Conservation (phyloP, 2,329 filamentous ascomycete genomes). For the Metarhizium anisopliae region DNA sequence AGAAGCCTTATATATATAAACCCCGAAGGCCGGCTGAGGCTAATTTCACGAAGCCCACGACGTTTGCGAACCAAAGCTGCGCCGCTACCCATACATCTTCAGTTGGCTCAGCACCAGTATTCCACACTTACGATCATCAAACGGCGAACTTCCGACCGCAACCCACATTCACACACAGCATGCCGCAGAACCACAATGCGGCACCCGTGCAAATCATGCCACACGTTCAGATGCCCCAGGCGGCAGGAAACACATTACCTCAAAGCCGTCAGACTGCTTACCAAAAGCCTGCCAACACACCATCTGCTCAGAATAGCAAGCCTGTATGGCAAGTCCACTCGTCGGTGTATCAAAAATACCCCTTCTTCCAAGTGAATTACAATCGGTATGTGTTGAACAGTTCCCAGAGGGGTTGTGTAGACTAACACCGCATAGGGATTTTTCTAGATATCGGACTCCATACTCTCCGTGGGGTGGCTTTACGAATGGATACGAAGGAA, state of each 20-base stretch:
- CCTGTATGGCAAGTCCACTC: constrained; percentile 25
- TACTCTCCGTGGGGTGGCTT: constrained; percentile 50
- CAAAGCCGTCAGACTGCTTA: neutral
- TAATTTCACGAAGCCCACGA: constrained; percentile 1
- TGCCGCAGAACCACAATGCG: neutral
- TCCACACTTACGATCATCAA: constrained; percentile 10
- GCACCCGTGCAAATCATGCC: constrained; percentile 2
- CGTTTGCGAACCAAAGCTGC: constrained; percentile 15
- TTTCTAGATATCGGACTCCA: constrained; percentile 49
- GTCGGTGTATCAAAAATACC: constrained; percentile 43
- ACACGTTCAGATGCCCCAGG: neutral
- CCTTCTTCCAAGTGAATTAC: constrained; percentile 51
- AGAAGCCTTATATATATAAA: constrained; percentile 47
- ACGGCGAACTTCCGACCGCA: neutral
- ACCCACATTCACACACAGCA: constrained; percentile 2
- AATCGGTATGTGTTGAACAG: constrained; percentile 36
- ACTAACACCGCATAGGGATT: constrained; percentile 31
- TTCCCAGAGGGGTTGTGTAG: neutral
- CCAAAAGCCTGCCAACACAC: neutral
- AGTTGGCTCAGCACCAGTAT: neutral
- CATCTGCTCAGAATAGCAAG: constrained; percentile 15
- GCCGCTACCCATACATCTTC: constrained; percentile 5
- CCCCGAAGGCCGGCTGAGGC: constrained; percentile 29
- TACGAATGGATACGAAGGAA: constrained; percentile 52
- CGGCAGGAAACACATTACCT: neutral